Base-by-base conservation (phyloP, 148 eudicot genomes). In the Amaranthus palmeri region DNA sequence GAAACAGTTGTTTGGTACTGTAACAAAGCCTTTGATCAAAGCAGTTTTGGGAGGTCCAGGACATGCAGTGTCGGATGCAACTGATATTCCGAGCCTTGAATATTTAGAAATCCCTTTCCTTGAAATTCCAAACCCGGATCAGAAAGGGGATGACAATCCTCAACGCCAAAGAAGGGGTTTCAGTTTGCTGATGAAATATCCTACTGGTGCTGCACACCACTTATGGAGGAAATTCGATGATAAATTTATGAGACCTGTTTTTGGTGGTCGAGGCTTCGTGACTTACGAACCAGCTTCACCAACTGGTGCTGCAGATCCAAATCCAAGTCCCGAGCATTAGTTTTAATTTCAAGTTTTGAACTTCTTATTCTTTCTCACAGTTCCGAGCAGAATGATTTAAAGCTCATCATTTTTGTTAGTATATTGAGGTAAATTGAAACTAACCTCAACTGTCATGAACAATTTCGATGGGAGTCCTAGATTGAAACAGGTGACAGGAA, bases 201-300 rank as follows among this genome's bases (percentile, higher is more conserved):
- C 97, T 0, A 79, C 88, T 43, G 77, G 82, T 69, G 86, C 90
- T 49, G 92, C 81, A 52, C 98, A 95, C 72, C 80, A 85, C 61
- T 78, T 86, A 61, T 95, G 97, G 99, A 89, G 99, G 61, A 91
- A 88, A 81, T 91, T 95, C 69, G 99, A 95, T 76, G 87, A 95
- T 72, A 79, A 72, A 36, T 91, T 95, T 72, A 91, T 95, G 97
- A 88, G 97, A 56, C 99, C 99, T 3, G 90, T 95, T 71, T 95
- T 95, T 67, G 98, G 98, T 71, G 98, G 98, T 3, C 85, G 98
- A 55, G 98, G 97, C 15, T 95, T 95, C 46, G 96, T 88, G 57
- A 85, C 96, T 40, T 85, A 82, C 49, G 83, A 88, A 67, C 96
- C 99, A 10, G 82, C 88, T 51, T 89, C 99, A 11, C 97, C 97